Evolutionary conservation across 1,284 basidiomycete genomes (phyloP).

Genomic region (Ustilago vetiveriae): DNA sequence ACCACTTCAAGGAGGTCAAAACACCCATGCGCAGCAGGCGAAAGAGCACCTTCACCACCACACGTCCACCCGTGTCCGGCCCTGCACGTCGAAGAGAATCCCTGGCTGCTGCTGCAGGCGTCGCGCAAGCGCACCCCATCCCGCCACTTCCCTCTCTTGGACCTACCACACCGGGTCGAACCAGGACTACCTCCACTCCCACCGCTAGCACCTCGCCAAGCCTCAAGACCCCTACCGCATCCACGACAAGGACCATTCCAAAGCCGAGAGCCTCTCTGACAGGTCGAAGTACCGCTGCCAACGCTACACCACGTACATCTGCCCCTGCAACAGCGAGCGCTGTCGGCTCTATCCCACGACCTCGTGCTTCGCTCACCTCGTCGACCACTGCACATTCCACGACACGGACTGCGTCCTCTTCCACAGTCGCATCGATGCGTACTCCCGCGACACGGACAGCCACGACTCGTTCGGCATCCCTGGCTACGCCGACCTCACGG

Average conservation of each 20-base stretch:
- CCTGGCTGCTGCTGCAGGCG: slow-evolving; percentile 15
- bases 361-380: slow-evolving; percentile 22
- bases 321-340: slow-evolving; percentile 1
- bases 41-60: slow-evolving; percentile 37
- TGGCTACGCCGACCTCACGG: slow-evolving; percentile 18
- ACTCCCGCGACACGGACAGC: slow-evolving; percentile 1
- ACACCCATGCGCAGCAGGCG: slow-evolving; percentile 39
- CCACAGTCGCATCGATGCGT: neutral
- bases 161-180: slow-evolving; percentile 18
- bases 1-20: slow-evolving; percentile 10
- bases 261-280: slow-evolving; percentile 24
- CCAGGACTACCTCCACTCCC: slow-evolving; percentile 1
- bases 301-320: slow-evolving; percentile 17
- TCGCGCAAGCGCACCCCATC: slow-evolving; percentile 21
- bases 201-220: slow-evolving; percentile 1
- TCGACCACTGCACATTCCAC: neutral
- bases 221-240: slow-evolving; percentile 24
- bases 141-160: slow-evolving; percentile 26
- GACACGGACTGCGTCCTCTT: neutral
- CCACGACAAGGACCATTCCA: slow-evolving; percentile 12
- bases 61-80: slow-evolving; percentile 38
- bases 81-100: slow-evolving; percentile 29
- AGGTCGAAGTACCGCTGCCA: slow-evolving; percentile 1
- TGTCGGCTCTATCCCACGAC: slow-evolving; percentile 6
- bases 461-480: slow-evolving; percentile 18